Base-by-base conservation (phyloP, 805 yeast genomes). In the Ogataea corticis region DNA sequence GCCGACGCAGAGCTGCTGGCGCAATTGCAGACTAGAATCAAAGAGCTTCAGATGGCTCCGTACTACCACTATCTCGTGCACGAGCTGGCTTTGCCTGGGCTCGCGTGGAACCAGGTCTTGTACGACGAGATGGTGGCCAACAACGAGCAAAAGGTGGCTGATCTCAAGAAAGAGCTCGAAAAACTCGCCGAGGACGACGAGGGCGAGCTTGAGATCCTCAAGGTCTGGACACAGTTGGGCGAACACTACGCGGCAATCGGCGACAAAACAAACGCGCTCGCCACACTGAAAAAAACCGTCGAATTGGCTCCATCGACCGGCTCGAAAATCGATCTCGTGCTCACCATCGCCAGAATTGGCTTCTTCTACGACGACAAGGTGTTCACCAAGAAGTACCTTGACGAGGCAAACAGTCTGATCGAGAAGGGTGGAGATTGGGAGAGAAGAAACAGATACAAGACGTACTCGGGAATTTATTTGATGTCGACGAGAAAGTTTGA, bases 361-460 rank as follows among this genome's bases (percentile, higher is more conserved):
- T 83, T 90, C 57, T 90, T 94, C 65, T 92, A 77, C 66, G 83
- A 84, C 59, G 96, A 94, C 68, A 82, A 82, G 61, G 66, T 70
- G 5, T 80, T 79, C 52, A 84, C 86, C 36, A 77, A 83, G 48
- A 80, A 81, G 56, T 83, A 84, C 59, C 76, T 94, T 53, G 92
- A 85, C 44, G 82, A 82, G 55, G 82, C 85, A 15, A 82, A 85
- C 60, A 61, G 71, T 18, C 76, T 88, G 63, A 89, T 94, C 59
- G 98, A 92, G 59, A 87, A 89, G 60, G 99, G 98, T 45, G 99
- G 99, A 51, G 99, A 94, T 66, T 94, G 99, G 99, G 99, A 94
- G 70, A 87, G 99, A 68, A 83, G 96, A 61, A 94, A 94, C 70
- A 74, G 97, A 56, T 89, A 80, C 74, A 94, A 94, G 72, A 87